Base-by-base conservation (phyloP, 1,139 yeast species). In the Eremothecium sinecaudum region DNA sequence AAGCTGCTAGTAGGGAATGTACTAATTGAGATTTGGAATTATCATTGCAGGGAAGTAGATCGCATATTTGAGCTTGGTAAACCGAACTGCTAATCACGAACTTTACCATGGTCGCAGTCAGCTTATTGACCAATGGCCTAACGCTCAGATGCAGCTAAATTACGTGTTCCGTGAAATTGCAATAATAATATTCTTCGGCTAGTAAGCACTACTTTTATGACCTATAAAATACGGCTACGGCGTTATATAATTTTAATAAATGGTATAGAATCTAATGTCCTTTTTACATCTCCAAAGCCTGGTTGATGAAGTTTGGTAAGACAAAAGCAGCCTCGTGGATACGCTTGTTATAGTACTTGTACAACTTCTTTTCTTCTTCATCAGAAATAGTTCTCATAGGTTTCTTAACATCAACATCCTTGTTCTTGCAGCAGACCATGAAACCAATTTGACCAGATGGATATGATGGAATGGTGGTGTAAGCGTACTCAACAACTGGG, bases 381-480 rank as follows among this genome's bases (percentile, higher is more conserved):
- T 67, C 71, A 35, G 73, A 55, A 64, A 83, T 66, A 34, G 69
- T 68, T 61, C 95, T 74, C 45, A 73, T 51, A 36, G 96, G 94
- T 45, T 62, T 67, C 50, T 64, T 67, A 39, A 84, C 79, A 43
- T 75, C 66, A 33, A 77, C 77, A 17, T 64, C 53, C 18, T 71
- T 57, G 57, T 82, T 80, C 66, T 84, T 84, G 43, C 79, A 72
- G 60, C 94, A 83, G 34, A 86, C 86, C 94, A 86, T 83, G 64
- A 86, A 79, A 15, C 95, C 96, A 55, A 86, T 78, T 52, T 86
- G 90, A 41, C 96, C 96, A 18, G 93, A 76, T 44, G 96, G 93
- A 56, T 86, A 86, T 38, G 95, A 82, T 53, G 96, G 96, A 47
- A 84, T 82, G 59, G 84, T 73, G 40, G 93, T 79, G 67, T 79